phyloP scores from a whole-genome alignment of 2,329 filamentous ascomycete genomes.

The Pestalotiopsis sp. region DNA sequence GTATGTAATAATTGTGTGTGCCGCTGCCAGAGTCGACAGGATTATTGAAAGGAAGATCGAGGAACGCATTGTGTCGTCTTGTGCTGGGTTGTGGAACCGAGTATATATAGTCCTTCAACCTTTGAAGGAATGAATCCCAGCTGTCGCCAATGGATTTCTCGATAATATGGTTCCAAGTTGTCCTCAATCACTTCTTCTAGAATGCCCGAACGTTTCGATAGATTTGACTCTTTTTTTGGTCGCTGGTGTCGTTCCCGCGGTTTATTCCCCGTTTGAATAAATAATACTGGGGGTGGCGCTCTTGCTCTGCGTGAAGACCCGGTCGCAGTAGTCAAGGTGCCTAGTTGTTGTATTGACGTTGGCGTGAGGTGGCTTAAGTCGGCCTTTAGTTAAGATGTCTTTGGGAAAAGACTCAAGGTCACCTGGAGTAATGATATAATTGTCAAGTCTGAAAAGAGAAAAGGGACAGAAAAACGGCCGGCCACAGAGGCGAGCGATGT shows the following conservation, averaged over 20 bases:
- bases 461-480: slow-evolving; percentile 13
- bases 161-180: not conserved
- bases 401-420: not conserved
- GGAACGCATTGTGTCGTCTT: slow-evolving; percentile 43
- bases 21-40: slow-evolving; percentile 54
- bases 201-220: not conserved
- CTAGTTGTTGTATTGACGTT: not conserved
- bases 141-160: not conserved
- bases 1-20: slow-evolving; percentile 85
- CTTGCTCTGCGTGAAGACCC: not conserved
- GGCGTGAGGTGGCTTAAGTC: not conserved
- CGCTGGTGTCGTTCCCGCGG: not conserved
- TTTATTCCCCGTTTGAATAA: not conserved
- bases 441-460: not conserved
- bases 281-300: not conserved
- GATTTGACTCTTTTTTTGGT: not conserved
- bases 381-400: not conserved
- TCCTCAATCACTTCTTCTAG: not conserved
- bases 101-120: slow-evolving; percentile 4
- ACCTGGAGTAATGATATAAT: not conserved
- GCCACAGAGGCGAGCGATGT: slow-evolving; percentile 7
- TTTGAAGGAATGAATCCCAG: not conserved
- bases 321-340: not conserved
- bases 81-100: slow-evolving; percentile 19
- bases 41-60: slow-evolving; percentile 47